These are phyloP conservation scores for Leishmania arabica DNA, from an alignment of 208 protist genomes.

Conservation along the genomic window DNA sequence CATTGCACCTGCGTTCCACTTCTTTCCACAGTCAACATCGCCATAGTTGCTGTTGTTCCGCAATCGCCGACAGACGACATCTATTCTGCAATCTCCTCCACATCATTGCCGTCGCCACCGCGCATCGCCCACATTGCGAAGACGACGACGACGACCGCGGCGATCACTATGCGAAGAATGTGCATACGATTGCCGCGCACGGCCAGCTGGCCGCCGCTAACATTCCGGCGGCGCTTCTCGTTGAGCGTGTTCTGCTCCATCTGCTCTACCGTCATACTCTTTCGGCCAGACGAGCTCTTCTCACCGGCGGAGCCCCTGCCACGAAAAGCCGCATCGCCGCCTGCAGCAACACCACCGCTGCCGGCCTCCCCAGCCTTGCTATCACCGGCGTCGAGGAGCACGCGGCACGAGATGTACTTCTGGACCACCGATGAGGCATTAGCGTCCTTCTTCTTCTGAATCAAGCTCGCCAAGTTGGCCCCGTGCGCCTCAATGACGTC, in stretches of 20 bases:
- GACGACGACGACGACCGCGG: slow-evolving; percentile 12
- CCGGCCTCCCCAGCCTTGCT: not conserved
- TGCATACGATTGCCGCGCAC: slow-evolving; percentile 5
- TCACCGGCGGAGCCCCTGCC: slow-evolving; percentile 9
- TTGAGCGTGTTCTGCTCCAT: slow-evolving; percentile 36
- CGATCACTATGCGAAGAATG: slow-evolving; percentile 13
- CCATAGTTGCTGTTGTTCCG: not conserved
- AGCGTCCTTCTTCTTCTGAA: slow-evolving; percentile 66
- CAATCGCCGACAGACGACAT: not conserved
- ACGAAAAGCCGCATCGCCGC: not conserved
- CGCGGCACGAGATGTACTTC: slow-evolving; percentile 51
- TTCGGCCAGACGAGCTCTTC: not conserved
- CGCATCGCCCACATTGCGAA: slow-evolving; percentile 30
- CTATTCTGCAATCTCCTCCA: not conserved
- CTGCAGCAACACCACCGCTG: not conserved
- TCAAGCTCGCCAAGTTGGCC: slow-evolving; percentile 63
- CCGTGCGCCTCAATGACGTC: slow-evolving; percentile 66
- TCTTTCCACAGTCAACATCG: not conserved
- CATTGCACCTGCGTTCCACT: not conserved
- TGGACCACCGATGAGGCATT: slow-evolving; percentile 45
- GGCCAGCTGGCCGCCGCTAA: not conserved
- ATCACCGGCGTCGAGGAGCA: slow-evolving; percentile 36
- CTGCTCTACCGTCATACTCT: slow-evolving; percentile 29
- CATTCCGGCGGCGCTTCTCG: slow-evolving; percentile 93
- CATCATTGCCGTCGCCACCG: not conserved